These are phyloP conservation scores for Tylopilus sp. DNA, from an alignment of 768 basidiomycete species.

Conservation along the genomic window DNA sequence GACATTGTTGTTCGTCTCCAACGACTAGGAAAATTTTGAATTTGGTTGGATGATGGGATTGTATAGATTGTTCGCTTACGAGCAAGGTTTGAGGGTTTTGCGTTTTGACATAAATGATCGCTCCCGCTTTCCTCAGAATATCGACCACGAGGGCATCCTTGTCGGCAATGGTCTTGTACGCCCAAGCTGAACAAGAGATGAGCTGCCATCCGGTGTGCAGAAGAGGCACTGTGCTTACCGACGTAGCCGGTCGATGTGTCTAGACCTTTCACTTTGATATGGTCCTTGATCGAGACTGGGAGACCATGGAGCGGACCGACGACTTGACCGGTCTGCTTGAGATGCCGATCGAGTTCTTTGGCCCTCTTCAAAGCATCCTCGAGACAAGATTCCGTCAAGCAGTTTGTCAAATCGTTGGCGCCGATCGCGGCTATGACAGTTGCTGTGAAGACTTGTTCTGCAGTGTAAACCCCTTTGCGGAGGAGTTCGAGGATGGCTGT, in stretches of 20 bases:
- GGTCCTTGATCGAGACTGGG: constrained; percentile 46
- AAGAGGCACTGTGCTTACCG: constrained; percentile 9
- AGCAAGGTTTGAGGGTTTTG: constrained; percentile 48
- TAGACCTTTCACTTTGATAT: constrained; percentile 42
- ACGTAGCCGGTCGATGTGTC: constrained; percentile 38
- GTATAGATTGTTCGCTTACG: constrained; percentile 29
- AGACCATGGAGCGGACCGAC: constrained; percentile 46
- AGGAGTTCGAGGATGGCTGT: constrained; percentile 24
- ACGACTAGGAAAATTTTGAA: constrained; percentile 33
- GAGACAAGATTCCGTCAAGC: constrained; percentile 57
- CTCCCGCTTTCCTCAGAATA: constrained; percentile 44
- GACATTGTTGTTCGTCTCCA: constrained; percentile 51
- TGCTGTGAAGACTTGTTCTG: constrained; percentile 26
- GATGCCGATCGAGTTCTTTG: constrained; percentile 45
- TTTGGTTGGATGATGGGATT: background rate
- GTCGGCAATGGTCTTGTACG: constrained; percentile 35
- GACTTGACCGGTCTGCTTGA: constrained; percentile 42
- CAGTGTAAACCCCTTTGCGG: constrained; percentile 20
- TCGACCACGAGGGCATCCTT: constrained; percentile 42
- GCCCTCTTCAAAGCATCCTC: constrained; percentile 49
- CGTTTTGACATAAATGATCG: constrained; percentile 45
- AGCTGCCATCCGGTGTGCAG: background rate
- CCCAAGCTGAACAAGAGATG: constrained; percentile 35
- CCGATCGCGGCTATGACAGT: constrained; percentile 26
- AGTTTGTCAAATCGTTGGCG: constrained; percentile 41